These are phyloP conservation scores for Skeletonema costatum DNA, from an alignment of 108 stramenopile genomes.

Conservation along the genomic window DNA sequence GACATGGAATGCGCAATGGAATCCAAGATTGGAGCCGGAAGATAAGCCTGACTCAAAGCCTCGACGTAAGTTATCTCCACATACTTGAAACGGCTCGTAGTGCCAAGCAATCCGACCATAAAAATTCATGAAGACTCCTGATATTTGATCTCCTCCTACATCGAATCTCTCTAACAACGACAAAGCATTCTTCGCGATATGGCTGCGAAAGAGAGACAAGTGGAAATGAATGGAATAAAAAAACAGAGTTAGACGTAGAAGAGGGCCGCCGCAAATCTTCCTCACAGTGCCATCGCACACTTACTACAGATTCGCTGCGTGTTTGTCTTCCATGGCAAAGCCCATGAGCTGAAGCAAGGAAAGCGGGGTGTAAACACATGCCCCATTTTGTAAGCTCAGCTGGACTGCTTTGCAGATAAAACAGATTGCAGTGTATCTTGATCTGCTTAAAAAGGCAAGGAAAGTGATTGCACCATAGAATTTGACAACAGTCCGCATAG, in stretches of 20 bases:
- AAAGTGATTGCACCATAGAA: not conserved
- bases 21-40: not conserved
- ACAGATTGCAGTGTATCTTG: not conserved
- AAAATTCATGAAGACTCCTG: not conserved
- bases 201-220: not conserved
- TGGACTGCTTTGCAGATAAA: not conserved
- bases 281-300: not conserved
- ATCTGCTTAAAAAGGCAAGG: not conserved
- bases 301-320: not conserved
- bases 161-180: not conserved
- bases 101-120: not conserved
- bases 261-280: too few relatives aligned
- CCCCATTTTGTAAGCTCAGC: slow-evolving; percentile 9
- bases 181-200: not conserved
- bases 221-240: not conserved
- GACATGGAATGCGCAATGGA: slow-evolving; percentile 5
- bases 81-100: not conserved
- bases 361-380: slow-evolving; percentile 12
- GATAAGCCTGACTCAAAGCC: not conserved
- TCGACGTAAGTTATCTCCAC: not conserved
- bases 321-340: not conserved
- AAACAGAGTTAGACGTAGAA: too few relatives aligned
- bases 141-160: not conserved
- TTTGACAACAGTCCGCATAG: not conserved
- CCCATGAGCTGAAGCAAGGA: not conserved